Conservation (phyloP, 2,329 filamentous ascomycete genomes). For the Drechslera avenae region DNA sequence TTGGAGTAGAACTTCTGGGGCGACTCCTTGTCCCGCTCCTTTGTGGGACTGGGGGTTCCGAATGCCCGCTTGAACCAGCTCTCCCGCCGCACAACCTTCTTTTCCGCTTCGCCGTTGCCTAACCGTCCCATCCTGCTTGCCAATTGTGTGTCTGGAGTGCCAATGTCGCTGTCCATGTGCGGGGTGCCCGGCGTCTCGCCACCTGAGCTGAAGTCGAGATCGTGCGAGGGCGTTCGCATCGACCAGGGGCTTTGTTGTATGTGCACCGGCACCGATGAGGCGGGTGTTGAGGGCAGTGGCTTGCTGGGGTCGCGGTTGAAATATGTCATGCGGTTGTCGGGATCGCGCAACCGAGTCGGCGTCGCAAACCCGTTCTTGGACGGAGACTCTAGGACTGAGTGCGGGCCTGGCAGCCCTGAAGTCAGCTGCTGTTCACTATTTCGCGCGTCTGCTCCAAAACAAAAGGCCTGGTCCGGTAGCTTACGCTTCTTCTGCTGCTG, state of each 20-base stretch:
- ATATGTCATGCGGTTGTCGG: conserved; percentile 56
- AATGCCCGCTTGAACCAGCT: conserved; percentile 39
- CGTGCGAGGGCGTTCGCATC: conserved; percentile 43
- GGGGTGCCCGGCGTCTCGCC: conserved; percentile 57
- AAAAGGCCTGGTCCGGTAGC: conserved; percentile 14
- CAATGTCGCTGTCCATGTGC: conserved; percentile 50
- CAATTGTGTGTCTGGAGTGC: conserved; percentile 49
- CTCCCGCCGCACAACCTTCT: conserved; percentile 39
- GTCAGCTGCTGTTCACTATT: conserved; percentile 20
- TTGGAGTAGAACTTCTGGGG: conserved; percentile 41
- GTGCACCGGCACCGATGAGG: conserved; percentile 32
- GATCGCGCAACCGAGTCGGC: conserved; percentile 53
- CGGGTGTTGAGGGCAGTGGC: conserved; percentile 42
- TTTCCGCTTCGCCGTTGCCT: conserved; percentile 36
- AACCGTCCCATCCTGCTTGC: conserved; percentile 36
- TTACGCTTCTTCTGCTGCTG: conserved; percentile 50
- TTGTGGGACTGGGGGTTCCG: conserved; percentile 47
- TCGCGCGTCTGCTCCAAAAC: conserved; percentile 1
- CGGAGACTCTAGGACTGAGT: conserved; percentile 52
- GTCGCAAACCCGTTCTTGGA: conserved; percentile 52
- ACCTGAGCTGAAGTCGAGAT: conserved; percentile 53
- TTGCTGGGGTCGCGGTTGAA: conserved; percentile 50
- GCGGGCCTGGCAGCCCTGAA: conserved; percentile 31
- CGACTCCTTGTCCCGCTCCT: conserved; percentile 37
- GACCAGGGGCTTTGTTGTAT: conserved; percentile 41